A percentile compares a stretch with the other conserved stretches of the same genome.
phyloP scores from a whole-genome alignment of 2,329 filamentous ascomycete species.

The Ophiostoma sp. region DNA sequence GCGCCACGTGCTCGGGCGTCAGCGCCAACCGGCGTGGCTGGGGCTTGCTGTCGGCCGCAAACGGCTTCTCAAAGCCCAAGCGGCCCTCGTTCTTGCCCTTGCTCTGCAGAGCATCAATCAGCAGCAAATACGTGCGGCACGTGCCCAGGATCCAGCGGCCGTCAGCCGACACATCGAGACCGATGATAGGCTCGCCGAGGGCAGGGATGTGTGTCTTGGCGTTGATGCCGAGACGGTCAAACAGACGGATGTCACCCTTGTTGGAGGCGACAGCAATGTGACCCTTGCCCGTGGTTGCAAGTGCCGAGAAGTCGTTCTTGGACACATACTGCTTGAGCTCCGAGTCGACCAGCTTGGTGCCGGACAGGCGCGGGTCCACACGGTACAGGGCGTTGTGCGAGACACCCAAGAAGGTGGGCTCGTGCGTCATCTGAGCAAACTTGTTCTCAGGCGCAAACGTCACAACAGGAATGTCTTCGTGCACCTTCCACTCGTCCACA shows the following conservation, averaged over 20 bases:
- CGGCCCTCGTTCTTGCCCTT: slow-evolving; percentile 95
- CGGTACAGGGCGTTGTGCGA: slow-evolving; percentile 91
- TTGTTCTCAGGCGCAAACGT: slow-evolving; percentile 95
- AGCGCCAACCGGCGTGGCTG: slow-evolving; percentile 85
- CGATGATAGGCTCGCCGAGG: slow-evolving; percentile 88
- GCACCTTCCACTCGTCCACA: slow-evolving; percentile 97
- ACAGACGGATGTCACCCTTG: slow-evolving; percentile 94
- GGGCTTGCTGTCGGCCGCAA: slow-evolving; percentile 87
- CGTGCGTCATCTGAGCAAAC: slow-evolving; percentile 93
- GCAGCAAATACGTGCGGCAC: slow-evolving; percentile 86
- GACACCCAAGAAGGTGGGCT: slow-evolving; percentile 91
- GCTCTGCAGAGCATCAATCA: slow-evolving; percentile 87
- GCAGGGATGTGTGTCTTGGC: slow-evolving; percentile 96
- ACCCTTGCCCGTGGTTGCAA: slow-evolving; percentile 92
- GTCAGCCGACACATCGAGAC: slow-evolving; percentile 90
- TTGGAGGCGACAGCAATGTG: slow-evolving; percentile 96
- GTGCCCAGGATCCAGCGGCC: slow-evolving; percentile 94
- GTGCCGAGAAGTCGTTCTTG: slow-evolving; percentile 94
- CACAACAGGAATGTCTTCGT: slow-evolving; percentile 89
- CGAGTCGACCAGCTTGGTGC: slow-evolving; percentile 86
- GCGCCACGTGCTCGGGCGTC: slow-evolving; percentile 86
- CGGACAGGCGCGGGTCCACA: slow-evolving; percentile 82
- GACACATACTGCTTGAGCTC: slow-evolving; percentile 93
- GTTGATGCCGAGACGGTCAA: slow-evolving; percentile 92
- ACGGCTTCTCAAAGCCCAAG: slow-evolving; percentile 92